These are phyloP conservation scores for Neurospora sp. DNA, from an alignment of 495 filamentous ascomycete genomes.

Conservation along the genomic window DNA sequence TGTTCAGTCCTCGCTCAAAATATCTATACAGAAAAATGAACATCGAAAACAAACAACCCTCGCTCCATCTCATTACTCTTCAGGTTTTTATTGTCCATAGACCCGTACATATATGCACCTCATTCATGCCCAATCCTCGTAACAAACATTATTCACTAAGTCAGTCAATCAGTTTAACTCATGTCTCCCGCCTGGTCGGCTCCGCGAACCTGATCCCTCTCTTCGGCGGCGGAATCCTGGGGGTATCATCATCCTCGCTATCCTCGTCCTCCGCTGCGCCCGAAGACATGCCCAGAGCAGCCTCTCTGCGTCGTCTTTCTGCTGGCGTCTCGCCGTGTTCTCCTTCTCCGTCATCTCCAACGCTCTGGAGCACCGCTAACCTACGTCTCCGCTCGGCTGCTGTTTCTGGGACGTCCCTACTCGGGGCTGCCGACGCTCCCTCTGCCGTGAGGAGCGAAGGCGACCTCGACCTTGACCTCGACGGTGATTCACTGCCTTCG, in stretches of 20 bases:
- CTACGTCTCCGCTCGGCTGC: slow-evolving; percentile 32
- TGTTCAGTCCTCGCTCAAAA: background rate
- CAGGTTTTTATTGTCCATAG: background rate
- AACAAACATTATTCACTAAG: background rate
- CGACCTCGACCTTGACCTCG: slow-evolving; percentile 2
- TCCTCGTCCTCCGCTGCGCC: slow-evolving; percentile 46
- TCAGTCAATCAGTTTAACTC: slow-evolving; percentile 1
- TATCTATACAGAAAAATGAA: background rate
- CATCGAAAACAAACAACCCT: background rate
- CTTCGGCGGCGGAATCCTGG: slow-evolving; percentile 31
- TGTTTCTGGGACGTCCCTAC: slow-evolving; percentile 24
- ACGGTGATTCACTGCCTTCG: slow-evolving; percentile 6
- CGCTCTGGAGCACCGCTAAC: slow-evolving; percentile 27
- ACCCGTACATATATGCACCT: background rate
- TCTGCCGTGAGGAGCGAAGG: slow-evolving; percentile 2
- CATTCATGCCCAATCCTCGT: slow-evolving; percentile 2
- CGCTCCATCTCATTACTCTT: slow-evolving; percentile 1
- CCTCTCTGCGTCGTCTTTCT: slow-evolving; percentile 71
- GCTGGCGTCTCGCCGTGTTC: slow-evolving; percentile 68
- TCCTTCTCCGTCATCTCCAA: slow-evolving; percentile 16
- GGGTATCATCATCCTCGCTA: slow-evolving; percentile 52
- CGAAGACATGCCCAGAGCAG: slow-evolving; percentile 60
- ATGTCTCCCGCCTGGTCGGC: slow-evolving; percentile 14
- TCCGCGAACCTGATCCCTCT: slow-evolving; percentile 39
- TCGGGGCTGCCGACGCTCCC: slow-evolving; percentile 4